Base-by-base conservation (phyloP, 495 filamentous ascomycete genomes). In the Glarea lozoyensis region DNA sequence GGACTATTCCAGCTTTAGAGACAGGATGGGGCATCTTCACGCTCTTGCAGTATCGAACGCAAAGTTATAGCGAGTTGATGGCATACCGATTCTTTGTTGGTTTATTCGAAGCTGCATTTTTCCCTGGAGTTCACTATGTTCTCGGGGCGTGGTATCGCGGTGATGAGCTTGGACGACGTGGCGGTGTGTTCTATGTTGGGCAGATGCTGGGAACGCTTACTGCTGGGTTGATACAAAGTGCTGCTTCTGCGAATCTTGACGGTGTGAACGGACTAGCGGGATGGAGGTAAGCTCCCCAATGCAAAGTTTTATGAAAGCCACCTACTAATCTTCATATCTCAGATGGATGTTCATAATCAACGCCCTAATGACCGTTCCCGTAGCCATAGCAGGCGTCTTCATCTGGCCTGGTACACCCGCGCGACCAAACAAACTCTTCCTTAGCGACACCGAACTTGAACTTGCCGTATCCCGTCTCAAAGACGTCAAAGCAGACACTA, bases 1-100 rank as follows among this genome's bases (percentile, higher is more conserved):
- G 73, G 42, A 77, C 67, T 67, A 73, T 84, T 37, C 79, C 76
- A 1, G 59, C 72, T 3, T 58, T 73, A 19, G 60, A 81, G 63
- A 45, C 75, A 2, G 55, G 68, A 0, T 80, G 76, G 76, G 66
- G 72, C 0, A 59, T 77, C 31, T 47, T 70, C n/a, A 78, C 72
- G 0, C 68, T 78, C 18, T 54, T 64, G 1, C 55, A 72, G 6
- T 63, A 67, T n/a, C 60, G 66, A 47, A 69, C 66, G 34, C 65
- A 63, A 15, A 72, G 50, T 0, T 60, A 66, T 0, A 57, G 59
- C 0, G 69, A 76, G 33, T 67, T 78, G 16, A 78, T 78, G 45
- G 70, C 63, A 10, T 49, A 79, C 13, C 54, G 75, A 19, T 79
- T 81, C 49, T 72, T 81, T 42, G 67, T 79, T 30, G 74, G 69